phyloP scores from a whole-genome alignment of 768 basidiomycete species.

The Lepiota brunneoincarnata region DNA sequence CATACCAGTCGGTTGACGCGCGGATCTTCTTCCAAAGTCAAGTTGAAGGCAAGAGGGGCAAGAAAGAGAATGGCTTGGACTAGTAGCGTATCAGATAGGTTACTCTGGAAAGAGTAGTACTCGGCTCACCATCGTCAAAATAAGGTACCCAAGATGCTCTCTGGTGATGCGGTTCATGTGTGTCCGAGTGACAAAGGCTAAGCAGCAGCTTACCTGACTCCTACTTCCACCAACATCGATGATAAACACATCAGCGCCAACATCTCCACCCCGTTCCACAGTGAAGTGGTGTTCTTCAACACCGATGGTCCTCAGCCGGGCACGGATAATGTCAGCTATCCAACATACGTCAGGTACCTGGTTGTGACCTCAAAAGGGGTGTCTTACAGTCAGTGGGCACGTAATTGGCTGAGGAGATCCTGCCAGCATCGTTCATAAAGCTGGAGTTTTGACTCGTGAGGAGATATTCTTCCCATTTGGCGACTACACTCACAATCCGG shows the following conservation, averaged over 20 bases:
- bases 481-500: conserved; percentile 61
- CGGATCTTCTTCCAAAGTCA: conserved; percentile 67
- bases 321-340: conserved; percentile 71
- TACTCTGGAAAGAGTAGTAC: background rate
- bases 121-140: conserved; percentile 61
- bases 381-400: conserved; percentile 60
- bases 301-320: conserved; percentile 69
- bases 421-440: conserved; percentile 67
- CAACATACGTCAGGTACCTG: background rate
- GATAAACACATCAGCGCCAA: conserved; percentile 60
- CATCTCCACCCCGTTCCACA: conserved; percentile 43
- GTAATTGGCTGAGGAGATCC: conserved; percentile 55
- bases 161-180: conserved; percentile 23
- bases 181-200: background rate
- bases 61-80: conserved; percentile 81
- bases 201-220: conserved; percentile 33
- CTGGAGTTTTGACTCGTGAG: conserved; percentile 29
- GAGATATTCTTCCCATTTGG: background rate
- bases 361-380: background rate
- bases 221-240: conserved; percentile 70
- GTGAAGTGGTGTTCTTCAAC: conserved; percentile 70
- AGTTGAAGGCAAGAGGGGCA: conserved; percentile 75
- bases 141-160: conserved; percentile 72
- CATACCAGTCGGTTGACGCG: conserved; percentile 62
- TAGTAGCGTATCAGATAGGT: conserved; percentile 17